A percentile compares a stretch with the other conserved stretches of the same genome.
Conservation (phyloP, 345 rosid species). For the Lagerstroemia speciosa region DNA sequence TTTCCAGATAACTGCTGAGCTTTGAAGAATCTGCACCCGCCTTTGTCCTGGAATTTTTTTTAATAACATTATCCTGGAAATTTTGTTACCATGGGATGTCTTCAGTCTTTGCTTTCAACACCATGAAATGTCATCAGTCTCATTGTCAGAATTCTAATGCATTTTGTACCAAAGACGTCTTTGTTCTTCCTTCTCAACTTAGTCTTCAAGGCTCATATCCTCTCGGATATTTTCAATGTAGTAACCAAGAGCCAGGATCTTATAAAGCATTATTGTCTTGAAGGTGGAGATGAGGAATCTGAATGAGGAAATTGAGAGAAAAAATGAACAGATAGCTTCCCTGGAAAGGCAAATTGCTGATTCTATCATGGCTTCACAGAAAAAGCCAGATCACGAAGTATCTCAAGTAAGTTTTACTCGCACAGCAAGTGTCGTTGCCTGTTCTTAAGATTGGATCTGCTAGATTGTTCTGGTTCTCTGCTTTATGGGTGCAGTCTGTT, state of each 20-base stretch:
- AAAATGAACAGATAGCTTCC: slow-evolving; percentile 65
- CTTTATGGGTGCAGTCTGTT: slow-evolving; percentile 47
- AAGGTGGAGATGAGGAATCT: slow-evolving; percentile 70
- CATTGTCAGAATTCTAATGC: neutral
- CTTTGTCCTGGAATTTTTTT: too few relatives aligned
- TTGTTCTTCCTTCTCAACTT: neutral
- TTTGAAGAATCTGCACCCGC: neutral
- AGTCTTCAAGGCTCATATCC: neutral
- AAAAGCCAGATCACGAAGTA: slow-evolving; percentile 52
- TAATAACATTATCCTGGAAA: neutral
- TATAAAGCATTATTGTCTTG: slow-evolving; percentile 13
- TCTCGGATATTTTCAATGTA: neutral
- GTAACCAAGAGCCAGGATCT: slow-evolving; percentile 13
- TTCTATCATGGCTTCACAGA: slow-evolving; percentile 50
- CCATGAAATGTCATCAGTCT: neutral
- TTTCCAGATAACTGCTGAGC: slow-evolving; percentile 1
- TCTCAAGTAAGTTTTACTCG: slow-evolving; percentile 42
- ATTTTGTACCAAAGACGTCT: neutral
- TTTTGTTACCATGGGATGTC: neutral
- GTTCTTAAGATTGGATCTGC: neutral
- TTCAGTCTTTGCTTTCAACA: neutral
- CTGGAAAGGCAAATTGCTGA: slow-evolving; percentile 76
- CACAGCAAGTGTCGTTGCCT: neutral
- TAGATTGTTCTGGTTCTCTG: slow-evolving; percentile 14
- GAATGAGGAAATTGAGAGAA: slow-evolving; percentile 59